These are phyloP conservation scores for Pseudogymnoascus sp. DNA, from an alignment of 2,329 filamentous ascomycete species.

Conservation along the genomic window DNA sequence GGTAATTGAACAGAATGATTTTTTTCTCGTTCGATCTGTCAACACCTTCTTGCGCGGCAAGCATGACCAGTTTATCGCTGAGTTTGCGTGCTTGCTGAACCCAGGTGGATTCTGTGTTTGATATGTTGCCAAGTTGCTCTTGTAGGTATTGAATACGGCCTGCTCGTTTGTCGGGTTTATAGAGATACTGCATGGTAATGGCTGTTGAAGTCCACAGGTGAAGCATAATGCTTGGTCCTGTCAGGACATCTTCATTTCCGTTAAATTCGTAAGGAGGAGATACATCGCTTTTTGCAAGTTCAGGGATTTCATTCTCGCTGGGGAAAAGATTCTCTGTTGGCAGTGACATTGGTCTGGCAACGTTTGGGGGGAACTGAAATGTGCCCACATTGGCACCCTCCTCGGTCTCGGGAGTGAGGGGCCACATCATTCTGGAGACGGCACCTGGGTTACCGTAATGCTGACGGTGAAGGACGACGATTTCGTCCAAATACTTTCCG, in stretches of 20 bases:
- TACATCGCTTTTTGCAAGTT: not conserved
- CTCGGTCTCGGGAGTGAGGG: not conserved
- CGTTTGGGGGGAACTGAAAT: not conserved
- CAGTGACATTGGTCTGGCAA: not conserved
- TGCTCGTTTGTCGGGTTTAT: not conserved
- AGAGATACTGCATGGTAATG: not conserved
- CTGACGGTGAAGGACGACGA: not conserved
- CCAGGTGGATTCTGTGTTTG: not conserved
- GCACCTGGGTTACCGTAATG: not conserved
- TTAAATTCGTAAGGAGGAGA: not conserved
- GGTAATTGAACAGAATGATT: constrained; percentile 3
- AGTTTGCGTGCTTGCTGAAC: not conserved
- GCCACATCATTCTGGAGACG: not conserved
- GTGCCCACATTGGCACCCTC: not conserved
- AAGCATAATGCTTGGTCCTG: not conserved
- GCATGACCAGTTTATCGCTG: not conserved
- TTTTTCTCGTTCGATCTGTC: not conserved
- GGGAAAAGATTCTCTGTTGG: not conserved
- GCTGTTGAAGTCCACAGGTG: not conserved
- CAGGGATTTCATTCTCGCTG: not conserved
- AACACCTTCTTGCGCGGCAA: not conserved
- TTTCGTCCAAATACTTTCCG: not conserved
- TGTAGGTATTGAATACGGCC: not conserved
- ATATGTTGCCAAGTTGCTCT: not conserved
- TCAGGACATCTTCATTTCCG: not conserved